Evolutionary conservation across 2,329 filamentous ascomycete genomes (phyloP), one percentile per base, ranked within the genome.

Genomic region (Trichophaea hybrida): DNA sequence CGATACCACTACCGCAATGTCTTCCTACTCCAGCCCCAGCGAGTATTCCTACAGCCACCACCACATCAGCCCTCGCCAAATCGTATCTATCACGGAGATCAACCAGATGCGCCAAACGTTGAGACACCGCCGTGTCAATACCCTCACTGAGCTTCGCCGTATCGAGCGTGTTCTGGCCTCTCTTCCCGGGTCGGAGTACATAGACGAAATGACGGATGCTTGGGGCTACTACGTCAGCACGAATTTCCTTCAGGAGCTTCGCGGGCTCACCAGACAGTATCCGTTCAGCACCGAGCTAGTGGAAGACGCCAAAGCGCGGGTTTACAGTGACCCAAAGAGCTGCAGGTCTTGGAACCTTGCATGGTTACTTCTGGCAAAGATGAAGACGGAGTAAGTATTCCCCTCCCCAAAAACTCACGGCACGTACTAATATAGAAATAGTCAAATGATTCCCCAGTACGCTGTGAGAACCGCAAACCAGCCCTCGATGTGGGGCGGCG

Each of bases 281-380:
- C 83, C 84, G 0, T 82, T 88, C 70, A 80, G 79, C 65, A 80
- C 78, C 10, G 80, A 82, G 53, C 76, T 84, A 37, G 70, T 88
- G 1, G 76, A 79, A 54, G 83, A 86, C 68, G 84, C 84, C 0
- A 82, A 84, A 67, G 72, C 74, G 58, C 75, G 82, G 24, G 84
- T 88, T 2, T 75, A 78, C 58, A 74, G 73, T 33, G 85, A 88
- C 63, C 82, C 83, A 0, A 73, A 77, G 15, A 84, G 81, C 64
- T 82, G 81, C 66, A 77, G 81, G 31, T 87, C 83, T 69, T 88
- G 85, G 84, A 89, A 88, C 69, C 75, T 85, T 66, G 85, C 83
- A 46, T 88, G 85, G 84, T 73, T 88, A 50, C 81, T 85, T 35
- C 73, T 88, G 7, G 73, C 73, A 46, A 86, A 86, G 70, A 81